A percentile compares a stretch with the other conserved stretches of the same genome.
Conservation (phyloP, 2,329 filamentous ascomycete genomes). For the Beauveria asiatica region DNA sequence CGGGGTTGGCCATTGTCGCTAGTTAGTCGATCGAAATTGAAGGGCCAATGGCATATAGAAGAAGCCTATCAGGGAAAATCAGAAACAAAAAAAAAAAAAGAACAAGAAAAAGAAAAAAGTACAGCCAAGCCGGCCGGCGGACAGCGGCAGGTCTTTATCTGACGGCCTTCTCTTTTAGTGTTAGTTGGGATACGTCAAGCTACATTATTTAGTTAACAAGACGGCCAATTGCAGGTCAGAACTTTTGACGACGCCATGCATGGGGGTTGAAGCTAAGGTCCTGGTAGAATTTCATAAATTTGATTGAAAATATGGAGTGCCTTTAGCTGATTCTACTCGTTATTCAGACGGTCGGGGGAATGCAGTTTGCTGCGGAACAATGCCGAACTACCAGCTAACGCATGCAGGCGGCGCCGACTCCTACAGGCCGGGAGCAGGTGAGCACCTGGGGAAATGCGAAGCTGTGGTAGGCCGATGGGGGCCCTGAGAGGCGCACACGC, state of each 20-base stretch:
- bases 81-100: neutral
- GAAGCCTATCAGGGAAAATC: neutral
- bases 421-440: neutral
- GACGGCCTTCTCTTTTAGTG: conserved; percentile 8
- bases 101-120: neutral
- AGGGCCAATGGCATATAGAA: neutral
- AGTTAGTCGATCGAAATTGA: neutral
- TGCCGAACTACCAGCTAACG: too few species aligned
- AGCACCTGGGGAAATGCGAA: conserved; percentile 12
- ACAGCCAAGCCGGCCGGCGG: neutral
- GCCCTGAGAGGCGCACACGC: conserved; percentile 5
- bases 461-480: conserved; percentile 14
- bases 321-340: neutral
- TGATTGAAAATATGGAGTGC: neutral
- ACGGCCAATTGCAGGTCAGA: conserved; percentile 3
- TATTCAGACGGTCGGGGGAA: neutral
- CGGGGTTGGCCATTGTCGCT: conserved; percentile 20
- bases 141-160: neutral
- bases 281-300: neutral
- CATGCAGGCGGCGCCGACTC: neutral
- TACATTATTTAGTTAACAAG: neutral
- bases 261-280: neutral
- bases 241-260: conserved; percentile 2
- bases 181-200: neutral
- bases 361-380: neutral